These are phyloP conservation scores for Coleophoma eucalyptorum DNA, from an alignment of 2,329 filamentous ascomycete species.

Conservation along the genomic window DNA sequence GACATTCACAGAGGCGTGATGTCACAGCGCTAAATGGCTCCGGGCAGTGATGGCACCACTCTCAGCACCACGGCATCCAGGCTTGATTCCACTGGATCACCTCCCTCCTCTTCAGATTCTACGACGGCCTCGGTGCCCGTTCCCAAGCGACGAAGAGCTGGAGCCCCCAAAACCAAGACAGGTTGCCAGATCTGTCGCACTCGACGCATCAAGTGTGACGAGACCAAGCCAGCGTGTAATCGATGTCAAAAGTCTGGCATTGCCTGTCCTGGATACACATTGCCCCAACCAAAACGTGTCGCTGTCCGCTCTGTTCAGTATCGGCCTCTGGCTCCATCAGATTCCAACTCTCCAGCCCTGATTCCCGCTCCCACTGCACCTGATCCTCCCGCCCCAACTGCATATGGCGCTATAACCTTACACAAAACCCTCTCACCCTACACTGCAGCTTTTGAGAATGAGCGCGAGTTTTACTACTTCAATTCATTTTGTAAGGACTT, in stretches of 20 bases:
- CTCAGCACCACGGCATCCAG: no score
- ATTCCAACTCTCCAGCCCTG: neutral
- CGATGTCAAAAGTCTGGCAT: neutral
- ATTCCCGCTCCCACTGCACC: neutral
- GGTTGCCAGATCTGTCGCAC: neutral
- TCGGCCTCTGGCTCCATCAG: neutral
- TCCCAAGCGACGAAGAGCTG: neutral
- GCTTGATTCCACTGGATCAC: no score
- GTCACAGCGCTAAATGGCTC: no score
- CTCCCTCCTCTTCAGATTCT: no score
- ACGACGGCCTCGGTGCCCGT: no score
- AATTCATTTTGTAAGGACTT: neutral
- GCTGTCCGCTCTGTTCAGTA: neutral
- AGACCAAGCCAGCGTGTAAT: neutral
- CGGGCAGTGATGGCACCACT: no score
- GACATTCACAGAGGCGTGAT: no score
- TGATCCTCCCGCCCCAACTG: neutral
- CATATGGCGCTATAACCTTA: neutral
- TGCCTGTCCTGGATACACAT: neutral
- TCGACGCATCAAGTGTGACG: neutral
- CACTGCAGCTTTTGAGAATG: neutral
- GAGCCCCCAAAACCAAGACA: neutral
- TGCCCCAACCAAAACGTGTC: neutral
- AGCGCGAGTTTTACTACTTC: neutral
- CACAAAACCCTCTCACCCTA: neutral